Base-by-base conservation (phyloP, 2,329 filamentous ascomycete genomes). In the Xylaria sp. region DNA sequence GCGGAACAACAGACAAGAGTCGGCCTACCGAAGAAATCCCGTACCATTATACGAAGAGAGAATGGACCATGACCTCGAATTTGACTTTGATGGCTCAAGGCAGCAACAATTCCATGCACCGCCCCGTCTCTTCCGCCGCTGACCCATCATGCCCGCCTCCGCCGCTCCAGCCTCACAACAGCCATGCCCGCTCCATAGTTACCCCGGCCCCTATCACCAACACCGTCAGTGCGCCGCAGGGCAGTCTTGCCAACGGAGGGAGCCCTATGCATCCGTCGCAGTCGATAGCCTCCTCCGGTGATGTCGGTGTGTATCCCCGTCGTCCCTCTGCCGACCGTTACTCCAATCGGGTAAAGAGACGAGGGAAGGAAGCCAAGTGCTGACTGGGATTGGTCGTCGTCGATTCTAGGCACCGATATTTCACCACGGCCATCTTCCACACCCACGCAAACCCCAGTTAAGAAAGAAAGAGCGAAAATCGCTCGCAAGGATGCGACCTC, bases 61-160 rank as follows among this genome's bases (percentile, higher is more conserved):
- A 61, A 73, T 72, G 71, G 72, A 67, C 70, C 51, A 74, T 73
- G 71, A 71, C 72, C 66, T 60, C 64, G 49, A 67, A 64, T 62
- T 67, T 67, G 53, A 49, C 67, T 51, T 56, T 65, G 67, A 65
- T 66, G 63, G 66, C 69, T 33, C 57, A 62, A 59, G 66, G 59
- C 62, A 57, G 46, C 58, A 65, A 72, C 54, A 70, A 65, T 67
- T 57, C 54, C 43, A 38, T 42, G 51, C 57, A 23, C 35, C 43
- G 42, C 47, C 64, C 54, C 42, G 40, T 45, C 19, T 42, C 61
- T 7, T 56, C 57, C 23, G 33, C 37, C 38, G 12, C 49, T 42
- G 46, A 59, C 31, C 46, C 52, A 25, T 42, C 35, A 21, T 45
- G 49, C 43, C 49, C 23, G 28, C 21, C 52, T 11, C 40, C 47